Conservation (phyloP, 73 alveolate genomes). For the Stentor coeruleus region DNA sequence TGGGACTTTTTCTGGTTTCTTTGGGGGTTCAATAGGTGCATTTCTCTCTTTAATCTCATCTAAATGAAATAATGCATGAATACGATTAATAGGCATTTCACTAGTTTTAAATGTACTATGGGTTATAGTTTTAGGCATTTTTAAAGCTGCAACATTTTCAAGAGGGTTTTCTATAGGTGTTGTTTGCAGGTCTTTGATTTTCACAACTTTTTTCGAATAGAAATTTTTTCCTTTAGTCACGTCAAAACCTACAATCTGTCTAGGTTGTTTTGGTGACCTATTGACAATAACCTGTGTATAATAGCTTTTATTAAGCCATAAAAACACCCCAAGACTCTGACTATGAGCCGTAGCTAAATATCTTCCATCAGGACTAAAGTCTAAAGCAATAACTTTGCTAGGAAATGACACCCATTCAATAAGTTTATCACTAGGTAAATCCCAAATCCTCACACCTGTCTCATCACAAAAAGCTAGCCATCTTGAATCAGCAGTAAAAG, state of each 20-base stretch:
- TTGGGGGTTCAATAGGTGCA: constrained; percentile 49
- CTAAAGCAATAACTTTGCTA: constrained; percentile 58
- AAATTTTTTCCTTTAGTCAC: constrained; percentile 6
- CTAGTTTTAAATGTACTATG: neutral
- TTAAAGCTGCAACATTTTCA: neutral
- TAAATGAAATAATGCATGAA: constrained; percentile 33
- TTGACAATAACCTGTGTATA: constrained; percentile 31
- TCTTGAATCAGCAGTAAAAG: constrained; percentile 48
- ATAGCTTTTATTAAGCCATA: constrained; percentile 62
- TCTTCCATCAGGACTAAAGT: constrained; percentile 68
- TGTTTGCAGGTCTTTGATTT: neutral
- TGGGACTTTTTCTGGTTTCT: constrained; percentile 58
- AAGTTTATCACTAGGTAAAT: constrained; percentile 68
- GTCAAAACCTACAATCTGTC: constrained; percentile 19
- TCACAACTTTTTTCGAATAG: neutral
- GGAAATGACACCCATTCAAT: constrained; percentile 81
- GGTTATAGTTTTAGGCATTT: neutral
- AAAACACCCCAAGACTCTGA: constrained; percentile 70
- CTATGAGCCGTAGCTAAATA: constrained; percentile 71
- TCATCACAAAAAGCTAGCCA: constrained; percentile 70
- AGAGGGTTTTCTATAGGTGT: neutral
- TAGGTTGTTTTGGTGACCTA: constrained; percentile 32
- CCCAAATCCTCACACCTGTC: constrained; percentile 72
- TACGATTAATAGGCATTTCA: neutral
- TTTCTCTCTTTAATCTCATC: constrained; percentile 67